Evolutionary conservation across 2,329 filamentous ascomycete genomes (phyloP).

Genomic region (Pyrenochaeta sp.): DNA sequence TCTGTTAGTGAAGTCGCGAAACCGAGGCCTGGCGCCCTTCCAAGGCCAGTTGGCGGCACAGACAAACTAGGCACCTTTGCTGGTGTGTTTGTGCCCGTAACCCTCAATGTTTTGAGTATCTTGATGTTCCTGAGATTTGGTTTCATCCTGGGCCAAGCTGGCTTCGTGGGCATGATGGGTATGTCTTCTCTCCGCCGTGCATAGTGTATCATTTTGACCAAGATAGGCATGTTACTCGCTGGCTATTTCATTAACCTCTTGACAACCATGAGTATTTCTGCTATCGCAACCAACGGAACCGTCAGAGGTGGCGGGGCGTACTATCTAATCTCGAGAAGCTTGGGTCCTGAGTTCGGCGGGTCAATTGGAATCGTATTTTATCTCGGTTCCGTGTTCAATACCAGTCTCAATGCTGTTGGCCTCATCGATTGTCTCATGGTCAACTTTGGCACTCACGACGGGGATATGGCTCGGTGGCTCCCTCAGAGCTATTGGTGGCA

Average conservation of each 20-base stretch:
- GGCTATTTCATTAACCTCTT: constrained; percentile 86
- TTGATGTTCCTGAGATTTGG: constrained; percentile 93
- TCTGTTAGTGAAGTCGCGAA: constrained; percentile 37
- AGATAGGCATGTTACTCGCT: constrained; percentile 66
- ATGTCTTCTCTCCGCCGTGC: constrained; percentile 40
- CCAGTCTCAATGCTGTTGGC: constrained; percentile 86
- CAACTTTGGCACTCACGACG: constrained; percentile 70
- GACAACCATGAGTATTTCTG: constrained; percentile 85
- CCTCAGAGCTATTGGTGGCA: constrained; percentile 78
- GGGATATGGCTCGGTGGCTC: constrained; percentile 67
- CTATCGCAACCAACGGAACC: constrained; percentile 89
- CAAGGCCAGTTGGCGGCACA: constrained; percentile 51
- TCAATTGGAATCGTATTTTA: constrained; percentile 90
- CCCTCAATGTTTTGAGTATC: constrained; percentile 86
- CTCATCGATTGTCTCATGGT: constrained; percentile 82
- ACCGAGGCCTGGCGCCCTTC: constrained; percentile 47
- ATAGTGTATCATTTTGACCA: constrained; percentile 5
- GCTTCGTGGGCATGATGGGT: constrained; percentile 82
- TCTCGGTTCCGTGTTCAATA: constrained; percentile 83
- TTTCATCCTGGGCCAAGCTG: constrained; percentile 81
- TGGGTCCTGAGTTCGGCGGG: constrained; percentile 88
- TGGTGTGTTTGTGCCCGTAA: constrained; percentile 82
- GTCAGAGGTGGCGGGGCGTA: constrained; percentile 89
- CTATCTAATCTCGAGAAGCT: constrained; percentile 84
- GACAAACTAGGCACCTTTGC: constrained; percentile 76